Conservation (phyloP, 306 rosid species). For the Rubus idaeus region DNA sequence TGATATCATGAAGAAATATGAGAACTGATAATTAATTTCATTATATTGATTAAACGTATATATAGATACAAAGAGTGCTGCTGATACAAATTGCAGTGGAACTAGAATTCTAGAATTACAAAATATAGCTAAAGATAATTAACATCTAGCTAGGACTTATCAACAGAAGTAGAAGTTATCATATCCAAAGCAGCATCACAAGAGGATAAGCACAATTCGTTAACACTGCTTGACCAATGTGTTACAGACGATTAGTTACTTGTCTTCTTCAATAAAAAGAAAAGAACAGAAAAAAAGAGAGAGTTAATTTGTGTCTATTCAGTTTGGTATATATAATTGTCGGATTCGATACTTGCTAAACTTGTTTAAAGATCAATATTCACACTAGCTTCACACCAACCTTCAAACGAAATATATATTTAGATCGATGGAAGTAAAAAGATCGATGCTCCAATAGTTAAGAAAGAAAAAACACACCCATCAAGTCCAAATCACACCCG, state of each 20-base stretch:
- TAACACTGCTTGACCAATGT: not conserved
- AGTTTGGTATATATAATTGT: not conserved
- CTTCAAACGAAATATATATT: not conserved
- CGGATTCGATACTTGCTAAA: not conserved
- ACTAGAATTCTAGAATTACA: too few relatives aligned
- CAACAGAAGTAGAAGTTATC: too few relatives aligned
- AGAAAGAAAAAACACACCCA: not conserved
- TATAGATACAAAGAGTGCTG: too few relatives aligned
- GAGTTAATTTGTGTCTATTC: not conserved
- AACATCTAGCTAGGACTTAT: too few relatives aligned
- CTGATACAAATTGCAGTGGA: too few relatives aligned
- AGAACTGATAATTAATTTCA: too few relatives aligned
- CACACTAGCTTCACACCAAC: not conserved
- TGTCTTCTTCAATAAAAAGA: not conserved
- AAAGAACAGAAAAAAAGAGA: not conserved
- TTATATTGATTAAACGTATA: too few relatives aligned
- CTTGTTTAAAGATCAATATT: not conserved
- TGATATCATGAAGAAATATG: too few relatives aligned
- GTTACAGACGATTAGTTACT: not conserved
- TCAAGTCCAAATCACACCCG: conserved; percentile 6
- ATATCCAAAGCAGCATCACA: too few relatives aligned
- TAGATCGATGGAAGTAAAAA: not conserved
- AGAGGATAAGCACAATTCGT: too few relatives aligned
- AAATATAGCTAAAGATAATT: too few relatives aligned
- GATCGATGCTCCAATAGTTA: not conserved